phyloP scores from a whole-genome alignment of 352 stramenopile genomes.

The Phytophthora uliginosa region DNA sequence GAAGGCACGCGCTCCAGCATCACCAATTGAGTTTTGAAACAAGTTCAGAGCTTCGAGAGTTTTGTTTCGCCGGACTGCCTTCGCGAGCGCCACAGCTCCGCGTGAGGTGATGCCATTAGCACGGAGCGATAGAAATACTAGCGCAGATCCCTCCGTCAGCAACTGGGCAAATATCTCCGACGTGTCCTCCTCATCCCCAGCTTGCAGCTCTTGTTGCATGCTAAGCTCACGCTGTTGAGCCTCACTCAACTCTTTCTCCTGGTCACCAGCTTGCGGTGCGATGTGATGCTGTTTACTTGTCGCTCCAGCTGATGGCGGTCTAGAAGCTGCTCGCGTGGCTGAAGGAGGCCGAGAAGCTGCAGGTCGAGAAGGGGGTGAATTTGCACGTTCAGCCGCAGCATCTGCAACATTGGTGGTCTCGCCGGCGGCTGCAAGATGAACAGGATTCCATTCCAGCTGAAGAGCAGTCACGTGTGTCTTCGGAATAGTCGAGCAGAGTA shows the following conservation, averaged over 20 bases:
- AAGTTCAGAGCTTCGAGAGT: slow-evolving; percentile 74
- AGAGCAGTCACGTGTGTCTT: slow-evolving; percentile 62
- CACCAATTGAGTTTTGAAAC: slow-evolving; percentile 71
- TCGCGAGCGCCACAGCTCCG: slow-evolving; percentile 53
- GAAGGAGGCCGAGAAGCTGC: slow-evolving; percentile 14
- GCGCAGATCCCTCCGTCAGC: slow-evolving; percentile 41
- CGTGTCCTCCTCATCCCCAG: slow-evolving; percentile 6
- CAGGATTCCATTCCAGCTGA: slow-evolving; percentile 78
- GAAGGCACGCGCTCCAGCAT: slow-evolving; percentile 64
- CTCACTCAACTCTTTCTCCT: slow-evolving; percentile 21
- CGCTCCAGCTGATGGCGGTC: slow-evolving; percentile 17
- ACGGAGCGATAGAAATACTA: slow-evolving; percentile 74
- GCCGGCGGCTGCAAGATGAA: not conserved
- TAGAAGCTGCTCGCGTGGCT: slow-evolving; percentile 10
- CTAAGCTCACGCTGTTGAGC: slow-evolving; percentile 20
- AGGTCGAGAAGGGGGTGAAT: not conserved
- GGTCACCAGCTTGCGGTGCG: not conserved
- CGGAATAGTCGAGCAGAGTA: slow-evolving; percentile 62
- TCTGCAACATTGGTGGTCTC: not conserved
- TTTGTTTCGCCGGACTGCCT: slow-evolving; percentile 51
- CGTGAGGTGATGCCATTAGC: slow-evolving; percentile 58
- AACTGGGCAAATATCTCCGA: slow-evolving; percentile 51
- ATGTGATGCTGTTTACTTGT: slow-evolving; percentile 16
- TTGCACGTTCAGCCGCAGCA: not conserved
- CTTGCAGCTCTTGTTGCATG: slow-evolving; percentile 26